Evolutionary conservation across 1,284 basidiomycete species (phyloP).

Genomic region (Melampsora larici-populina): DNA sequence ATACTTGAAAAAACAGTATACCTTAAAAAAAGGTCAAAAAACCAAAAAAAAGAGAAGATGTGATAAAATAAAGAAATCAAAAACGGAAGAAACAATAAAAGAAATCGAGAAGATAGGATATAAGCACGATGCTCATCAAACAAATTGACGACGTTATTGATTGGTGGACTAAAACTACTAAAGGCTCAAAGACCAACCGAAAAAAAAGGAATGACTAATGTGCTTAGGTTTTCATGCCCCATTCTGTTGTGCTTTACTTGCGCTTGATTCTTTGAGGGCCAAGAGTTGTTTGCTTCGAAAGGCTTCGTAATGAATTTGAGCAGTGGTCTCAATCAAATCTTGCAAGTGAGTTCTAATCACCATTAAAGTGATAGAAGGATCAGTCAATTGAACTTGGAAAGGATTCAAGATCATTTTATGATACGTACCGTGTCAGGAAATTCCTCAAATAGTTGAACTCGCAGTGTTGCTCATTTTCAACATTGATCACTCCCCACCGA

Average conservation of each 20-base stretch:
- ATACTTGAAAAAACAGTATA: too few species aligned
- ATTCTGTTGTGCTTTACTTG: conserved; percentile 49
- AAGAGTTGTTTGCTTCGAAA: conserved; percentile 97
- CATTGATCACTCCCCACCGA: conserved; percentile 96
- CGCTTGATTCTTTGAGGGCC: conserved; percentile 72
- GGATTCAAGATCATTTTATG: neutral
- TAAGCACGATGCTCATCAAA: conserved; percentile 1
- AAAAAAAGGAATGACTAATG: neutral
- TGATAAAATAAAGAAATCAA: neutral
- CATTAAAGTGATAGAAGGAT: neutral
- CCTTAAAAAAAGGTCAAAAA: too few species aligned
- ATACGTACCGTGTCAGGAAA: conserved; percentile 77
- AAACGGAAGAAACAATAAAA: neutral
- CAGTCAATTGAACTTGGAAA: conserved; percentile 15
- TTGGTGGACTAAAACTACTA: too few species aligned
- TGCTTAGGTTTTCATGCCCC: conserved; percentile 19
- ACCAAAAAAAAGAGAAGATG: too few species aligned
- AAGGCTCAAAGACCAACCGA: neutral
- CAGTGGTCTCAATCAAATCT: conserved; percentile 97
- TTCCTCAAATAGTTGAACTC: conserved; percentile 96
- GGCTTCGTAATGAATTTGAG: conserved; percentile 98
- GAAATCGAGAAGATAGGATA: neutral
- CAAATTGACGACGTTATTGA: too few species aligned
- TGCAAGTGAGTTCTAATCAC: conserved; percentile 80
- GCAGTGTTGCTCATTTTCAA: conserved; percentile 94